Conservation (phyloP, 2,329 filamentous ascomycete species). For the Diaporthe ilicicola region DNA sequence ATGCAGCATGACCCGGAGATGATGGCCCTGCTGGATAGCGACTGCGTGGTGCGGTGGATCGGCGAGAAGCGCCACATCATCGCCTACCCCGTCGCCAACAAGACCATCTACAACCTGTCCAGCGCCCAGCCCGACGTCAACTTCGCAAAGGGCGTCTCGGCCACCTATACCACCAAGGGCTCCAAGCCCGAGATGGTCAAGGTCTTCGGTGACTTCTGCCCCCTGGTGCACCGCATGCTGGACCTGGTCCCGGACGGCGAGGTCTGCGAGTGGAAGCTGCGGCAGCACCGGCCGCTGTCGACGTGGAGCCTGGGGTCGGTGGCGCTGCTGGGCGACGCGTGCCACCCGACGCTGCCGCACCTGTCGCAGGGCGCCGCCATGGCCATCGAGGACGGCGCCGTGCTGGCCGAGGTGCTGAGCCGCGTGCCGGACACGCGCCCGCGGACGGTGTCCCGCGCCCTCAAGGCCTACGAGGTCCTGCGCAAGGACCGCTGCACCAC, state of each 20-base stretch:
- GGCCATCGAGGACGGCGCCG: constrained; percentile 73
- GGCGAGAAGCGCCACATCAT: constrained; percentile 80
- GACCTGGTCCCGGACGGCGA: constrained; percentile 68
- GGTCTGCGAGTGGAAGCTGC: constrained; percentile 72
- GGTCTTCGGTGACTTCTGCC: constrained; percentile 70
- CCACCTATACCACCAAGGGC: constrained; percentile 70
- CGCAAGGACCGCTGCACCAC: constrained; percentile 63
- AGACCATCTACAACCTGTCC: constrained; percentile 72
- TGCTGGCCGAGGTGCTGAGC: constrained; percentile 62
- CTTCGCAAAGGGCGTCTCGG: constrained; percentile 64
- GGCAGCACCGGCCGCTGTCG: constrained; percentile 63
- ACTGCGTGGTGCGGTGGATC: constrained; percentile 78
- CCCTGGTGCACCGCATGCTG: constrained; percentile 65
- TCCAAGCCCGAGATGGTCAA: constrained; percentile 68
- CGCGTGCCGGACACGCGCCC: constrained; percentile 47
- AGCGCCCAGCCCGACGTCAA: constrained; percentile 69
- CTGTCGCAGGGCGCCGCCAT: constrained; percentile 74
- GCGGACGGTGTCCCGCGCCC: constrained; percentile 54
- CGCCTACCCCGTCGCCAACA: constrained; percentile 76
- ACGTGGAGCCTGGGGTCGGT: constrained; percentile 67
- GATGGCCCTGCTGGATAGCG: constrained; percentile 70
- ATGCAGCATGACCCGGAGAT: constrained; percentile 73
- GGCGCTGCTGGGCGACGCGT: constrained; percentile 69
- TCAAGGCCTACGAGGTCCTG: constrained; percentile 64
- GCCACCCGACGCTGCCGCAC: constrained; percentile 74